phyloP scores from a whole-genome alignment of 2,329 filamentous ascomycete genomes.

The Stemphylium beticola region DNA sequence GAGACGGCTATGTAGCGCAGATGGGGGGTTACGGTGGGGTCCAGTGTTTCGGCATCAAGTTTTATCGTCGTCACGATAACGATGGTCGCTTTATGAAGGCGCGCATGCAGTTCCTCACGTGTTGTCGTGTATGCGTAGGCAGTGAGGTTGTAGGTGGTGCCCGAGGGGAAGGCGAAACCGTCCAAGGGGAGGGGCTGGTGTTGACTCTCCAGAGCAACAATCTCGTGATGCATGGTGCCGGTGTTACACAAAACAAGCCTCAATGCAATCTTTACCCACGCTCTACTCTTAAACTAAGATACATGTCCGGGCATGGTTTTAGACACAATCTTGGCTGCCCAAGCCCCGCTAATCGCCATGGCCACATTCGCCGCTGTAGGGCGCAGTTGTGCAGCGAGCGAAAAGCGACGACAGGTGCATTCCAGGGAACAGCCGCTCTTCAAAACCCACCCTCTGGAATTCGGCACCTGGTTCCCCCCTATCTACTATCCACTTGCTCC shows the following conservation, averaged over 20 bases:
- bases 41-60: slow-evolving; percentile 51
- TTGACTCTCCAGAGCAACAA: slow-evolving; percentile 55
- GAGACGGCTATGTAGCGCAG: slow-evolving; percentile 54
- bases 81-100: slow-evolving; percentile 56
- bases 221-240: slow-evolving; percentile 49
- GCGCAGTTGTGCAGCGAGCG: slow-evolving; percentile 4
- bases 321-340: background rate
- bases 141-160: slow-evolving; percentile 49
- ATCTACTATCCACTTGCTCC: background rate
- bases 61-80: slow-evolving; percentile 51
- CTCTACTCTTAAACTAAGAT: background rate
- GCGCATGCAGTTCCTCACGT: slow-evolving; percentile 43
- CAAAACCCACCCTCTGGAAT: background rate
- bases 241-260: slow-evolving; percentile 9
- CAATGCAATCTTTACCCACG: background rate
- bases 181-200: slow-evolving; percentile 49
- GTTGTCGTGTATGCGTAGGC: slow-evolving; percentile 44
- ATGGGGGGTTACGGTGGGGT: slow-evolving; percentile 47
- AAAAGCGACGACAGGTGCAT: background rate
- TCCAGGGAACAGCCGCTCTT: background rate
- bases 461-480: background rate
- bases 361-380: slow-evolving; percentile 8
- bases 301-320: background rate
- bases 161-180: slow-evolving; percentile 48
- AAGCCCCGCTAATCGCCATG: background rate